Evolutionary conservation across 2,329 filamentous ascomycete genomes (phyloP).

Genomic region (Phaeomoniella chlamydospora): DNA sequence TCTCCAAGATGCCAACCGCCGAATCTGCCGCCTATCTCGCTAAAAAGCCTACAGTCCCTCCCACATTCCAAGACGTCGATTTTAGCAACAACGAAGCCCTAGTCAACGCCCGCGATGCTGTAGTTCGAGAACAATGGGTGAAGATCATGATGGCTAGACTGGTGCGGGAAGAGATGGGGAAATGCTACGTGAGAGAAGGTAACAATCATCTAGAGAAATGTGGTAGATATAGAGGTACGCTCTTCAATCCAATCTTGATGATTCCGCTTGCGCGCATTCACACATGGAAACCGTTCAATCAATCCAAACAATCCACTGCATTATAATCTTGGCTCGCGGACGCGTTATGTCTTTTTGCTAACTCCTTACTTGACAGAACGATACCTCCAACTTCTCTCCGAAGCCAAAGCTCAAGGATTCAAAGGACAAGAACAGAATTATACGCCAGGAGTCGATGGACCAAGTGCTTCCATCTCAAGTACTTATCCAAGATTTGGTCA

Average conservation of each 20-base stretch:
- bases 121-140: slow-evolving; percentile 55
- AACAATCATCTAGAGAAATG: slow-evolving; percentile 57
- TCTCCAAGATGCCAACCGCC: slow-evolving; percentile 43
- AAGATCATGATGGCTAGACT: slow-evolving; percentile 54
- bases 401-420: slow-evolving; percentile 49
- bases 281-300: not conserved
- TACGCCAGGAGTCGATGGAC: slow-evolving; percentile 17
- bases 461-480: slow-evolving; percentile 1
- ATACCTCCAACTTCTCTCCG: slow-evolving; percentile 49
- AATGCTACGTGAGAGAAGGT: slow-evolving; percentile 50
- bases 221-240: slow-evolving; percentile 48
- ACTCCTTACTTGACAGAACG: slow-evolving; percentile 32
- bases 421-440: slow-evolving; percentile 52
- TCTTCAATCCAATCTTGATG: not conserved
- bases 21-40: slow-evolving; percentile 50
- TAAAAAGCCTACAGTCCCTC: slow-evolving; percentile 50
- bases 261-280: not conserved
- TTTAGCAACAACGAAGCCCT: slow-evolving; percentile 49
- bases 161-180: slow-evolving; percentile 51
- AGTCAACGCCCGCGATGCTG: slow-evolving; percentile 49
- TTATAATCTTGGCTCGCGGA: too few relatives aligned
- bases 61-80: slow-evolving; percentile 53
- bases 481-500: not conserved
- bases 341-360: too few relatives aligned
- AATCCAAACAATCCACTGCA: too few relatives aligned